Base-by-base conservation (phyloP, 768 basidiomycete genomes). In the Leucogyrophana mollusca region DNA sequence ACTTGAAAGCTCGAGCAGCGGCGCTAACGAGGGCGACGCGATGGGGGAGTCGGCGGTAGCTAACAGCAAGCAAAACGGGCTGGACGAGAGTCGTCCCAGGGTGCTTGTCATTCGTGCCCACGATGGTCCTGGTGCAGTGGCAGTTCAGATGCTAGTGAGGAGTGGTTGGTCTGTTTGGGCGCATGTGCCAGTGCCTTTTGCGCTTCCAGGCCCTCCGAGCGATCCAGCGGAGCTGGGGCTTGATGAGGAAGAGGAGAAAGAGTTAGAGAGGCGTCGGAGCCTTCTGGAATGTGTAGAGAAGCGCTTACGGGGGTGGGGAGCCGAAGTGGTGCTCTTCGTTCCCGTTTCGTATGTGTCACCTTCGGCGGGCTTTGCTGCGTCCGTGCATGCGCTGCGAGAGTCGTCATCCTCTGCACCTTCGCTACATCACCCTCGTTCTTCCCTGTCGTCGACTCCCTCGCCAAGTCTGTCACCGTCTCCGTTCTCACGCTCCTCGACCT, bases 151-250 rank as follows among this genome's bases (percentile, higher is more conserved):
- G 75, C 76, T 96, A 35, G 77, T 78, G 3, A 65, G 69, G 13
- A 71, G 76, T 7, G 88, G 88, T 2, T 89, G 88, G 73, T 72
- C 78, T 16, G 83, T 95, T 9, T 85, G 79, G 47, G 89, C 87
- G 4, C 89, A 94, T 47, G 72, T 82, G 6, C 74, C 68, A 5
- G 64, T 52, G 40, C 65, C 52, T 43, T 74, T 56, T 50, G 61
- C 45, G 66, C 54, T 57, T 14, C 59, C 58, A 50, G 71, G 50
- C 21, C 52, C 41, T 41, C 53, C 49, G 66, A 76, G 21, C 68
- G 76, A 32, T 69, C 57, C 46, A 60, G 61, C 57, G 3, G 65
- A 71, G 7, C 66, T 58, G 38, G 49, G 60, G 24, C 53, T 50
- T 23, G 57, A 62, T 34, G 70, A 67, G 24, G 65, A 63, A 13